Base-by-base conservation (phyloP, 2,329 filamentous ascomycete genomes). In the Scedosporium dehoogii region DNA sequence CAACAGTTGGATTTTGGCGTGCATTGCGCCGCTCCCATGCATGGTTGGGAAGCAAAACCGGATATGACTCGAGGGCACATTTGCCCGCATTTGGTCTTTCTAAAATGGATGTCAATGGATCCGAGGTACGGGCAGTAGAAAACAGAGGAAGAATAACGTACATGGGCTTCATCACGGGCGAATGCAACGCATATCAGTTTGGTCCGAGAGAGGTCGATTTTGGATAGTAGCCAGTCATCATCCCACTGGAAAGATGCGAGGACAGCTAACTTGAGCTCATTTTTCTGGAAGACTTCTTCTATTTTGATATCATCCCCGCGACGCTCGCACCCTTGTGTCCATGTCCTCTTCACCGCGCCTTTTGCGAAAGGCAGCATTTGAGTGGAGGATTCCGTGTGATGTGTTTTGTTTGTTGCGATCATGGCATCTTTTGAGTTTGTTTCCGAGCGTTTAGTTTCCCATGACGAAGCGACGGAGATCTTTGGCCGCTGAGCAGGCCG, bases 1-100 rank as follows among this genome's bases (percentile, higher is more conserved):
- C n/a, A 97, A 80, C 1, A 97, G 75, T 82, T 96, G 92, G 53
- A 97, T 79, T 71, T 99, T 97, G 59, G 91, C 96, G 73, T 97
- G 94, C 92, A 97, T 96, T 68, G 82, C 86, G 25, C 86, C 88
- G 5, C 83, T 78, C 1, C 85, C 83, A 48, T 85, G 79, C 90
- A 97, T 93, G 2, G 83, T 82, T 16, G 93, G 93, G 70, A 97
- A 96, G 71, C 90, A 92, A 62, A 87, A 87, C 21, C 83, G 83
- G 62, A 96, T 79, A 44, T 73, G 68, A 59, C 81, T 76, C n/a
- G 69, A 66, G 18, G 82, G 82, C 9, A 77, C 78, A 64, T 81
- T 83, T 29, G 70, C 72, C 38, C 72, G 74, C 72, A 84, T 83
- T 25, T 75, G 72, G 46, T 75, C 69, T 74, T 81, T 81, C 79